Conservation (phyloP, 768 basidiomycete species). For the Mycena olivaceomarginata region DNA sequence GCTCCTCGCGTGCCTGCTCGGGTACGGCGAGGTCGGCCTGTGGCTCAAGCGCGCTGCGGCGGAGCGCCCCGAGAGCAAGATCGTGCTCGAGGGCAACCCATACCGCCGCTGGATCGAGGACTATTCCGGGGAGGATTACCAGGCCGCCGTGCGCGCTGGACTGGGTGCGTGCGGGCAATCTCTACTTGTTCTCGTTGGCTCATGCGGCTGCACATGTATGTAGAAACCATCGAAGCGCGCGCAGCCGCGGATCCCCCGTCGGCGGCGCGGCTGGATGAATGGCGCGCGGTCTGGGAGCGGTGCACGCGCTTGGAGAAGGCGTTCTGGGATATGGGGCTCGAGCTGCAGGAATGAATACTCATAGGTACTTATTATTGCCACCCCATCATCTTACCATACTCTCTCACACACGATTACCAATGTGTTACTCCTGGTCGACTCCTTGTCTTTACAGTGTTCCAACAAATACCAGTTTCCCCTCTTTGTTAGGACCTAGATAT, state of each 20-base stretch:
- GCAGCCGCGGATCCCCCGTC: slow-evolving; percentile 81
- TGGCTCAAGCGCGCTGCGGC: slow-evolving; percentile 81
- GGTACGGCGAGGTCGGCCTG: slow-evolving; percentile 94
- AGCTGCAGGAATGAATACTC: slow-evolving; percentile 10
- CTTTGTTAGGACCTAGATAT: no score
- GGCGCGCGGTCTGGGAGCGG: slow-evolving; percentile 83
- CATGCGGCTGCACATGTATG: neutral
- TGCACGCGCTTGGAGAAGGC: slow-evolving; percentile 87
- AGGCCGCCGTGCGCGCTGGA: slow-evolving; percentile 82
- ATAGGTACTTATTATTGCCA: neutral
- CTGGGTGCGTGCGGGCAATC: slow-evolving; percentile 72
- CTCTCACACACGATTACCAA: no score
- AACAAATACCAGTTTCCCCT: no score
- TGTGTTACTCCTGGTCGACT: no score
- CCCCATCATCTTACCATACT: neutral
- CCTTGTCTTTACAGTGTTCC: no score
- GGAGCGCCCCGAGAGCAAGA: slow-evolving; percentile 68
- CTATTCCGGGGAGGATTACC: slow-evolving; percentile 84
- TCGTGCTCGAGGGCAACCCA: slow-evolving; percentile 79
- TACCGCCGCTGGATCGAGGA: slow-evolving; percentile 89
- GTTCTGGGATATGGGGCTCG: slow-evolving; percentile 88
- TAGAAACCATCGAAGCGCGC: slow-evolving; percentile 85
- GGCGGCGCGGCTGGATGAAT: slow-evolving; percentile 73
- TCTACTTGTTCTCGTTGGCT: neutral
- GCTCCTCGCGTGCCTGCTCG: slow-evolving; percentile 89